Conservation (phyloP, 1,284 basidiomycete genomes). For the Tylopilus orsonianus region DNA sequence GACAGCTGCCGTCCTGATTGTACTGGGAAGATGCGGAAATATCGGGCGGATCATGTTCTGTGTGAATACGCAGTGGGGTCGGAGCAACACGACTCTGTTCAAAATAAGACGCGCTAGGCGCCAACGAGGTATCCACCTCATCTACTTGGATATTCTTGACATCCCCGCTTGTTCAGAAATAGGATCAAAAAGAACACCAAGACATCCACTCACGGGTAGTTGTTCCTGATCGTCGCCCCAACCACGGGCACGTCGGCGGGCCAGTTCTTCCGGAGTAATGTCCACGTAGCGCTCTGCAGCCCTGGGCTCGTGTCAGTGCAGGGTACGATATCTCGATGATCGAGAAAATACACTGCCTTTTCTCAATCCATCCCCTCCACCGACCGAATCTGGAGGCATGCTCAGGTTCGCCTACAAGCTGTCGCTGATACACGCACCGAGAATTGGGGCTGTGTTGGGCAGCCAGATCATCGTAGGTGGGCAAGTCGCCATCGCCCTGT, state of each 20-base stretch:
- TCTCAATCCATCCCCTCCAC: conserved; percentile 84
- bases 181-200: background rate
- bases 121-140: background rate
- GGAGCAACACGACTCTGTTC: conserved; percentile 11
- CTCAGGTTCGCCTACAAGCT: conserved; percentile 6
- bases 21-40: conserved; percentile 8
- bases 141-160: conserved; percentile 20
- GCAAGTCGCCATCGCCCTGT: conserved; percentile 57
- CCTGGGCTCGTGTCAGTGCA: conserved; percentile 38
- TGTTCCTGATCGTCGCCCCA: conserved; percentile 52
- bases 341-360: conserved; percentile 50
- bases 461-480: conserved; percentile 75
- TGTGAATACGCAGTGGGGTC: conserved; percentile 25
- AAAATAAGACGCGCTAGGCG: conserved; percentile 1
- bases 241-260: conserved; percentile 59
- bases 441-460: conserved; percentile 74
- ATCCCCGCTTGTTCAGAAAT: conserved; percentile 8
- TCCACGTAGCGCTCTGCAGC: conserved; percentile 79
- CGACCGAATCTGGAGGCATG: conserved; percentile 61
- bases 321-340: background rate
- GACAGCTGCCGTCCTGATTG: conserved; percentile 15
- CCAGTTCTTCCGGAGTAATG: conserved; percentile 55
- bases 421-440: conserved; percentile 41
- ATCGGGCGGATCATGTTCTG: conserved; percentile 21
- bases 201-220: conserved; percentile 15